phyloP scores from a whole-genome alignment of 768 basidiomycete species.

The Phanerochaete carnosa region DNA sequence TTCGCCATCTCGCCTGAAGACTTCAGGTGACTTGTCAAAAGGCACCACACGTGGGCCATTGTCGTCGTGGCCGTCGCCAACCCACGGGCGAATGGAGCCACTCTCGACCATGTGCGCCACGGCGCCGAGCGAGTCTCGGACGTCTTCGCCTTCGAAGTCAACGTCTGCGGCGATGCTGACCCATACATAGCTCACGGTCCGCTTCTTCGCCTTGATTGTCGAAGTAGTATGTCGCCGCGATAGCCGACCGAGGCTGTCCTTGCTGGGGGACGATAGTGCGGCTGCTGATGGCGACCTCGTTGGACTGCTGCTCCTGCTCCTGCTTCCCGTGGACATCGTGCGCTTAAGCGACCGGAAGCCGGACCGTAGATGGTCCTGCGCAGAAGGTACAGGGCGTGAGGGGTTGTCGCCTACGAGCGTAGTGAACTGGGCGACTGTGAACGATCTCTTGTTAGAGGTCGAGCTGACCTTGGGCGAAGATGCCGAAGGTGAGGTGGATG shows the following conservation, averaged over 20 bases:
- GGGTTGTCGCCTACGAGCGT: conserved; percentile 75
- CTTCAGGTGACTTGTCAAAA: conserved; percentile 52
- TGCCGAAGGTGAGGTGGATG: not conserved
- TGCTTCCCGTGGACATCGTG: conserved; percentile 20
- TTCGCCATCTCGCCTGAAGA: conserved; percentile 35
- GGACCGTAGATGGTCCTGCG: conserved; percentile 69
- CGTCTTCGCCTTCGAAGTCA: conserved; percentile 79
- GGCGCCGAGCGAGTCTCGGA: conserved; percentile 48
- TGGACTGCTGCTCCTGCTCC: conserved; percentile 8
- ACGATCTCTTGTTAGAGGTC: conserved; percentile 13
- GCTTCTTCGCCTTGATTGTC: conserved; percentile 19
- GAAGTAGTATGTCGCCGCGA: not conserved
- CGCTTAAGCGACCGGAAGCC: conserved; percentile 60
- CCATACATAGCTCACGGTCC: conserved; percentile 75
- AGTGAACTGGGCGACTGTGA: conserved; percentile 57
- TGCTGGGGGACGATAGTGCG: conserved; percentile 8
- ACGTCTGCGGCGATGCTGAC: conserved; percentile 77
- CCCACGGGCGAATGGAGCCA: conserved; percentile 42
- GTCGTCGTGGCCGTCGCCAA: conserved; percentile 25
- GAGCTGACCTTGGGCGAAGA: conserved; percentile 10
- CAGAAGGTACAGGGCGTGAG: conserved; percentile 60
- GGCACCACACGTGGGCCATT: conserved; percentile 40
- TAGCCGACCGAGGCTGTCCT: conserved; percentile 12
- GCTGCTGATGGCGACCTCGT: conserved; percentile 1
- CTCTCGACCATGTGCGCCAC: conserved; percentile 36